Evolutionary conservation across 1,284 basidiomycete species (phyloP), one percentile per base, ranked within the genome.

Genomic region (Trametes pubescens): DNA sequence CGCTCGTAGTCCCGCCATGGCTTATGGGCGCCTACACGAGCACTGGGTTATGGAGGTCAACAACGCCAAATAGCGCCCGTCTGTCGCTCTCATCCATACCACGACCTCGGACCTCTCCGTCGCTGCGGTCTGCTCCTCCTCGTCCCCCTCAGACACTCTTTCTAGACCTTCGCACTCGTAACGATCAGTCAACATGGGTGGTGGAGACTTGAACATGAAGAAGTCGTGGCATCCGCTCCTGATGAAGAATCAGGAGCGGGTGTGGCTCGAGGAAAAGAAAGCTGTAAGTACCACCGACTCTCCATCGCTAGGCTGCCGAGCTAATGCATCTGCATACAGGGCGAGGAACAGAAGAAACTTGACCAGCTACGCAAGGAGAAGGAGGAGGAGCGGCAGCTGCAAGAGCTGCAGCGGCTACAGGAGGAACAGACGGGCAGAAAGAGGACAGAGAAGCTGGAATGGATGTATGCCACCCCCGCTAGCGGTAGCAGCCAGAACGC

Each of bases 211-310:
- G 78, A 95, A 95, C 75, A 96, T 96, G 95, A 98, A 98, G 80
- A 96, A 97, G 86, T 95, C 94, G 70, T 98, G 96, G 96, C 96
- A 98, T 79, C 95, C 95, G 85, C 92, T 97, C 85, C 93, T 98
- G 81, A 81, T 97, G 81, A 95, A 94, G 78, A 98, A 98, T 82
- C 96, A 99, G 90, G 95, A 98, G 89, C 89, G 92, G 85, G 97
- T 99, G 73, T 99, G 98, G 97, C 88, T 98, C 67, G 93, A 97
- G 79, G 97, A 99, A 81, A 95, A 98, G 87, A 92, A 94, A 76
- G 95, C 95, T 64, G 93, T 93, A 76, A 74, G 91, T 83, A 21
- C 18, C 59, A 29, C 37, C 10, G 11, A 5, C 1, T 48, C 14
- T 44, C n/a, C 37, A n/a, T 51, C 34, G 2, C 46, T 13, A 24